Evolutionary conservation across 78 protist genomes (phyloP).

Genomic region (Isochrysis galbana): DNA sequence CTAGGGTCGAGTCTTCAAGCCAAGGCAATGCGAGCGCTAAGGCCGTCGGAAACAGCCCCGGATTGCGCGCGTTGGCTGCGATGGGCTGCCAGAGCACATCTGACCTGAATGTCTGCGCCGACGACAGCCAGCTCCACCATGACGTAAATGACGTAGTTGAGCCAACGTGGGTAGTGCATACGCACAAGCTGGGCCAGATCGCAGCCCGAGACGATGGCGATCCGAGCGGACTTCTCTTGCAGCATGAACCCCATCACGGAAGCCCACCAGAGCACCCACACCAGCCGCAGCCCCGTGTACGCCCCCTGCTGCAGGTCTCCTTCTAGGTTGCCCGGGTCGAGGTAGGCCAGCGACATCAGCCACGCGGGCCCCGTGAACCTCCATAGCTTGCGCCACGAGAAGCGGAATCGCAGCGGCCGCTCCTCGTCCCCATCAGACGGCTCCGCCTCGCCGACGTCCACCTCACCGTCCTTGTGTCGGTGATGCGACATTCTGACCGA

Average conservation of each 20-base stretch:
- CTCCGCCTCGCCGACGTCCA: not conserved
- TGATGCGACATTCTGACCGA: no score
- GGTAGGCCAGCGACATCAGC: conserved; percentile 51
- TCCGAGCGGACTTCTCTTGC: conserved; percentile 61
- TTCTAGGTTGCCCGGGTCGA: conserved; percentile 44
- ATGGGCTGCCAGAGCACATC: not conserved
- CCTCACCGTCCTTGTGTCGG: not conserved
- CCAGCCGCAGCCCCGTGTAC: conserved; percentile 59
- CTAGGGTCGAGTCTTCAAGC: no score
- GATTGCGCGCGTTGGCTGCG: not conserved
- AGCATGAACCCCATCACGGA: conserved; percentile 45
- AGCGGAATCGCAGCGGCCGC: not conserved
- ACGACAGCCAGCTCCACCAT: conserved; percentile 61
- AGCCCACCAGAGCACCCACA: conserved; percentile 81
- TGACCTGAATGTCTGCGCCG: conserved; percentile 47
- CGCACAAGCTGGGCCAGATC: conserved; percentile 46
- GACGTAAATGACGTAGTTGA: not conserved
- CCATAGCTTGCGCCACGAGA: conserved; percentile 17
- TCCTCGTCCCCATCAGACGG: not conserved
- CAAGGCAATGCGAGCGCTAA: no score
- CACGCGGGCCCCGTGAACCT: conserved; percentile 51
- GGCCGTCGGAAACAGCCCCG: no score
- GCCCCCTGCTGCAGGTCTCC: conserved; percentile 53
- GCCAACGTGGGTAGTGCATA: conserved; percentile 54
- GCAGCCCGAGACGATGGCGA: conserved; percentile 79